Evolutionary conservation across 164 flowering plant genomes (phyloP), one percentile per base, ranked within the genome.

Genomic region (Litsea cubeba): DNA sequence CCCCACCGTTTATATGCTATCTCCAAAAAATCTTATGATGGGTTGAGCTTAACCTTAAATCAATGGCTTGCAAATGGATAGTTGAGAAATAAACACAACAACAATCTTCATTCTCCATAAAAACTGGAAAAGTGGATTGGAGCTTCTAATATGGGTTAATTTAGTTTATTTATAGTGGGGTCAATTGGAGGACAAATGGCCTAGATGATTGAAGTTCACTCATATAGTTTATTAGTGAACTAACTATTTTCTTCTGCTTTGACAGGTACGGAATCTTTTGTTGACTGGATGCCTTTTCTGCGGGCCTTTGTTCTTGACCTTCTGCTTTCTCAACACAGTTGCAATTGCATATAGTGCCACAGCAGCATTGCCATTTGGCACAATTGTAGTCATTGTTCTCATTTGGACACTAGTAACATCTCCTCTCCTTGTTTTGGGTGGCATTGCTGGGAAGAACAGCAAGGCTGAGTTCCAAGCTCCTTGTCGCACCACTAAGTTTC

Each of bases 381-480:
- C 85, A 10, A 81, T 83, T 67, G 80, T 79, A 66, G 85, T 83
- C 60, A 83, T 83, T 50, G 83, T 81, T 71, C 85, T 83, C 70
- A 81, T 83, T 65, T 83, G 85, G 85, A 77, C 79, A 49, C 68
- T 83, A 26, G 85, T 83, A 54, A 81, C 85, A 24, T 81, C 83
- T 11, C 85, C 85, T 70, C 77, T 83, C 51, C 85, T 83, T 71
- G 83, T 83, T 30, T 77, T 83, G 83, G 85, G 85, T 67, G 85
- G 85, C 62, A 79, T 83, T 76, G 83, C 85, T 62, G 85, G 85
- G 35, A 83, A 81, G 64, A 83, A 83, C 76, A 83, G 83, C 77
- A 83, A 83, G 77, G 68, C 78, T 6, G 83, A 83, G 75, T 83
- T 83, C 65, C 85, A 83, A 79, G 85, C 85, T 72, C 85, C 85